phyloP scores from a whole-genome alignment of 2,329 filamentous ascomycete genomes.

The Penicillium digitatum region DNA sequence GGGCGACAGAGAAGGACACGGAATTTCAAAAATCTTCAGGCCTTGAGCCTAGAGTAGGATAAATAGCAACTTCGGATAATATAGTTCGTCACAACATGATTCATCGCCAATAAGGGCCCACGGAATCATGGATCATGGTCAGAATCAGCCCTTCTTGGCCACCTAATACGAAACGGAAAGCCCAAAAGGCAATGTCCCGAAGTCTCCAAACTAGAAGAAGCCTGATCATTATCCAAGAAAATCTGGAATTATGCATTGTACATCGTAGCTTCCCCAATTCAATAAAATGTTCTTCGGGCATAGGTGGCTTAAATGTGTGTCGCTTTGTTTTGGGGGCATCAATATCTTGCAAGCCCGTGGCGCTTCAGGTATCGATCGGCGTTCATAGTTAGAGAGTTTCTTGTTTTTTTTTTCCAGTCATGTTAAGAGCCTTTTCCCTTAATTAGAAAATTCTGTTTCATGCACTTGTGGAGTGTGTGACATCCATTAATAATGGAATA shows the following conservation, averaged over 20 bases:
- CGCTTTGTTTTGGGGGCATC: background rate
- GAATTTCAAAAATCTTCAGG: conserved; percentile 4
- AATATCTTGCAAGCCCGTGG: conserved; percentile 9
- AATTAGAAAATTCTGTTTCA: too few species aligned
- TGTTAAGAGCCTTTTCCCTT: too few species aligned
- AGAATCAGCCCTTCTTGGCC: conserved; percentile 1
- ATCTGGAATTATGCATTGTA: background rate
- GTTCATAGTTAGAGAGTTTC: too few species aligned
- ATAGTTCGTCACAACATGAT: background rate
- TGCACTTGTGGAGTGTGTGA: background rate
- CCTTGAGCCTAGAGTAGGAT: background rate
- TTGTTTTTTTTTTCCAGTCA: too few species aligned
- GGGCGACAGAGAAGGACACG: conserved; percentile 17
- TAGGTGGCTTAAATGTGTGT: conserved; percentile 4
- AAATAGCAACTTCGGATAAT: background rate
- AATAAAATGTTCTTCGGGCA: conserved; percentile 7
- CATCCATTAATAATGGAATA: background rate
- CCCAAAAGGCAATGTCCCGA: background rate
- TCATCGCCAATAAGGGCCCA: background rate
- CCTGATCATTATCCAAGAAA: background rate
- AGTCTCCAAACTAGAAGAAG: background rate
- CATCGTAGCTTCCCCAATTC: background rate
- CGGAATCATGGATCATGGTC: background rate
- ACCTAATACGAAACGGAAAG: conserved; percentile 8
- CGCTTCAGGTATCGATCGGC: conserved; percentile 19